These are phyloP conservation scores for Coccomyxa subellipsoidea DNA, from an alignment of 163 green algal genomes.

Conservation along the genomic window DNA sequence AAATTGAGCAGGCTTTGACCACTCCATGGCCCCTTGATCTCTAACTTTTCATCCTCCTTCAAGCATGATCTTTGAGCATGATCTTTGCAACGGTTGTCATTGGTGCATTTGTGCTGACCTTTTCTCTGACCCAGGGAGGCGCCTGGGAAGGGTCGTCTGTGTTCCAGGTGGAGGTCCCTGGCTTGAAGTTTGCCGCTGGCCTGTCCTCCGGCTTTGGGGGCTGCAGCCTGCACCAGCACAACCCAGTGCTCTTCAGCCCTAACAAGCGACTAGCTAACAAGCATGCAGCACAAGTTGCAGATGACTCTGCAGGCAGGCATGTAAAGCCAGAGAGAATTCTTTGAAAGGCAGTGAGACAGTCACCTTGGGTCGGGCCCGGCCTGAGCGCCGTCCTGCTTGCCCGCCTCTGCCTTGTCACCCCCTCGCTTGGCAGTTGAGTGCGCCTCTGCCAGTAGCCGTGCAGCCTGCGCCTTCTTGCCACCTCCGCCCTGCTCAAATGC, in stretches of 20 bases:
- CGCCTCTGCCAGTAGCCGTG: constrained; percentile 61
- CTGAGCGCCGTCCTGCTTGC: not conserved
- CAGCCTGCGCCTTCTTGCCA: constrained; percentile 61
- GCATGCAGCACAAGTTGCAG: too few relatives aligned
- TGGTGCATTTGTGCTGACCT: not conserved
- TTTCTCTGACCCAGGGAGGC: not conserved
- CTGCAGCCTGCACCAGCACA: constrained; percentile 38
- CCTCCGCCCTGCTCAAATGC: constrained; percentile 68
- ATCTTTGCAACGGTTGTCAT: not conserved
- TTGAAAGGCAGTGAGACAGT: too few relatives aligned
- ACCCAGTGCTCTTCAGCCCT: too few relatives aligned
- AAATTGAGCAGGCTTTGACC: too few relatives aligned
- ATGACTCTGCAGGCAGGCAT: not conserved
- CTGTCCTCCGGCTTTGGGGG: constrained; percentile 35
- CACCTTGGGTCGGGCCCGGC: not conserved
- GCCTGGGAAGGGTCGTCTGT: constrained; percentile 57
- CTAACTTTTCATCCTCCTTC: too few relatives aligned
- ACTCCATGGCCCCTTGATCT: too few relatives aligned
- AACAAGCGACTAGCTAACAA: too few relatives aligned
- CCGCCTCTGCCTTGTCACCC: not conserved
- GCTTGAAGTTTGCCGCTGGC: constrained; percentile 61
- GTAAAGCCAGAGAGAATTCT: not conserved
- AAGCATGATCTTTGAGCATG: too few relatives aligned
- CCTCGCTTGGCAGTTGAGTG: constrained; percentile 33
- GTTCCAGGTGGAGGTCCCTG: constrained; percentile 83